Conservation (phyloP, 2,329 filamentous ascomycete species). For the Fusarium sp. region DNA sequence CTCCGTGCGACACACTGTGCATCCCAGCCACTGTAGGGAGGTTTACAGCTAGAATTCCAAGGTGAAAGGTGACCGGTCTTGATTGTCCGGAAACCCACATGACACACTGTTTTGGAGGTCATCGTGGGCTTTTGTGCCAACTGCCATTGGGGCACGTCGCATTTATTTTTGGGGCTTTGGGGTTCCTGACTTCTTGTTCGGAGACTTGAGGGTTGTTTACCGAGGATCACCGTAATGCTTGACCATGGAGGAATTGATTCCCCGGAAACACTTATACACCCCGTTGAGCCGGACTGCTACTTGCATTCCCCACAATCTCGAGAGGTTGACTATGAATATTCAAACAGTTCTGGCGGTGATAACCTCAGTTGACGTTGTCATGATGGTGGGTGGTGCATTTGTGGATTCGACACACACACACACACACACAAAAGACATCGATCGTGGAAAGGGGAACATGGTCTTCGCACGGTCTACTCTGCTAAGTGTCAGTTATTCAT, state of each 20-base stretch:
- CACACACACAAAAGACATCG: not conserved
- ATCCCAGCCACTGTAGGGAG: constrained; percentile 34
- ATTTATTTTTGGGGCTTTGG: constrained; percentile 35
- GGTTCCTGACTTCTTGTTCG: constrained; percentile 13
- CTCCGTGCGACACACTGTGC: constrained; percentile 36
- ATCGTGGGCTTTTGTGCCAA: constrained; percentile 28
- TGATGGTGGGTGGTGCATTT: constrained; percentile 12
- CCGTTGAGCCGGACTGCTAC: constrained; percentile 29
- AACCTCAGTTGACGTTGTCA: not conserved
- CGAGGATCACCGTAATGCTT: constrained; percentile 35
- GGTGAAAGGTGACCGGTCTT: constrained; percentile 32
- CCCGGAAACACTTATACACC: constrained; percentile 29
- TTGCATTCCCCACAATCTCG: constrained; percentile 34
- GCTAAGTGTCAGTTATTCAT: constrained; percentile 6
- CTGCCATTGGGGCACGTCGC: constrained; percentile 32
- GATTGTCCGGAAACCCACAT: constrained; percentile 25
- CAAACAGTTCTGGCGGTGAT: not conserved
- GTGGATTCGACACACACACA: constrained; percentile 10
- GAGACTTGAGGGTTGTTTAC: constrained; percentile 37
- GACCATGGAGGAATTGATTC: constrained; percentile 28
- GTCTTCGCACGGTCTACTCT: constrained; percentile 39
- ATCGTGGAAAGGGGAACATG: constrained; percentile 24
- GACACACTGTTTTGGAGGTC: constrained; percentile 41
- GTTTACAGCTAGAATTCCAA: constrained; percentile 6
- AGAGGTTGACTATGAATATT: not conserved